phyloP scores from a whole-genome alignment of 2,329 filamentous ascomycete species.

The Colletotrichum orbiculare region DNA sequence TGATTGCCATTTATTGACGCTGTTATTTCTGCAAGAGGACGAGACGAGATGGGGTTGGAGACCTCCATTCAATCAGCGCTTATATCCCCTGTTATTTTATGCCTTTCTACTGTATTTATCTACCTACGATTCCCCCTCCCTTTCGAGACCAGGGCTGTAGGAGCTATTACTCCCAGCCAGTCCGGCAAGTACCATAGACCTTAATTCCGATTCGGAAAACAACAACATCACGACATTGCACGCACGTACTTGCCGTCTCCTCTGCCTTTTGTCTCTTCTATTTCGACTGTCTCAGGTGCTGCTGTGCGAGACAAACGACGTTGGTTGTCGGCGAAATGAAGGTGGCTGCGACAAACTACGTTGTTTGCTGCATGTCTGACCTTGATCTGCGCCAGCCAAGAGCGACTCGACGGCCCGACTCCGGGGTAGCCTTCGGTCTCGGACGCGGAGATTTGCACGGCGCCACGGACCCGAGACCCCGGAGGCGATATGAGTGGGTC shows the following conservation, averaged over 20 bases:
- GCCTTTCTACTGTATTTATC: background rate
- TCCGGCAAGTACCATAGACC: slow-evolving; percentile 25
- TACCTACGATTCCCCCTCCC: slow-evolving; percentile 16
- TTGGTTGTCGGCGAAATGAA: no score
- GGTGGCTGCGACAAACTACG: no score
- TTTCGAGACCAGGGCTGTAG: slow-evolving; percentile 3
- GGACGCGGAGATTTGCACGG: background rate
- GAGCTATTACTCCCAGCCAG: slow-evolving; percentile 10
- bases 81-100: slow-evolving; percentile 25
- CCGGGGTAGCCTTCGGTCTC: background rate
- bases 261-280: background rate
- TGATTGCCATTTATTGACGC: slow-evolving; percentile 8
- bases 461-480: no score
- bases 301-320: no score
- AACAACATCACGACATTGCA: slow-evolving; percentile 35
- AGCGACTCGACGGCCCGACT: background rate
- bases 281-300: background rate
- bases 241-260: background rate
- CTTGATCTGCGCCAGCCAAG: background rate
- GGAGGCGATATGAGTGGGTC: no score
- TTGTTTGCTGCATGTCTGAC: background rate
- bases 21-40: slow-evolving; percentile 11
- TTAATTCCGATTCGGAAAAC: slow-evolving; percentile 30
- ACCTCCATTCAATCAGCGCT: slow-evolving; percentile 26
- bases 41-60: slow-evolving; percentile 26